phyloP scores from a whole-genome alignment of 345 rosid genomes.

The Xanthoceras sorbifolium region DNA sequence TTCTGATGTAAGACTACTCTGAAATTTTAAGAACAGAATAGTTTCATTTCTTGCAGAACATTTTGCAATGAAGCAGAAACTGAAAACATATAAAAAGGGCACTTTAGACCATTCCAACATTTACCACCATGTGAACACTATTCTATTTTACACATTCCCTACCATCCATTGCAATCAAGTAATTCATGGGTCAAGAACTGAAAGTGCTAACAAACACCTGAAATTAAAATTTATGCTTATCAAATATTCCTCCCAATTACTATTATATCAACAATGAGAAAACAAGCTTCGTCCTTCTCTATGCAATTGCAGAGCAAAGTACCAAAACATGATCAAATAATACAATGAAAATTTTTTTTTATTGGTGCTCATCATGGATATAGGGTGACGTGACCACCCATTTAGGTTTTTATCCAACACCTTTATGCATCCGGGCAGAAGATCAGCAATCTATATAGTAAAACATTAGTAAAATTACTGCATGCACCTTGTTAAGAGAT shows the following conservation, averaged over 20 bases:
- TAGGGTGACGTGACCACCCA: neutral
- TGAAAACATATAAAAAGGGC: neutral
- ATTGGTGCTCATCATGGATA: neutral
- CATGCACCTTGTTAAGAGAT: slow-evolving; percentile 74
- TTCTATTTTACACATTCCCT: neutral
- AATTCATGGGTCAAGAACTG: neutral
- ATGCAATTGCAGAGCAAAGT: neutral
- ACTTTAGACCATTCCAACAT: neutral
- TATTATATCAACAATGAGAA: neutral
- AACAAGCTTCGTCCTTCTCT: neutral
- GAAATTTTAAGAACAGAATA: too few relatives aligned
- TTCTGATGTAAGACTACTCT: neutral
- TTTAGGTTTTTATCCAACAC: neutral
- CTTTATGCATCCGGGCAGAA: neutral
- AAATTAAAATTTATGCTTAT: neutral
- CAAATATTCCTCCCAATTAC: neutral
- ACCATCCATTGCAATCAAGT: neutral
- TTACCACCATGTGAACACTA: neutral
- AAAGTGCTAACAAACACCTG: neutral
- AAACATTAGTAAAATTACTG: slow-evolving; percentile 14
- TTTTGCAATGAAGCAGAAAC: neutral
- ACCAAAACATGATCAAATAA: neutral
- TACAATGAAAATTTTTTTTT: neutral
- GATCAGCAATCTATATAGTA: neutral
- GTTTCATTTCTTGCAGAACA: neutral